Base-by-base conservation (phyloP, 805 yeast species). In the Ogataea philodendri region DNA sequence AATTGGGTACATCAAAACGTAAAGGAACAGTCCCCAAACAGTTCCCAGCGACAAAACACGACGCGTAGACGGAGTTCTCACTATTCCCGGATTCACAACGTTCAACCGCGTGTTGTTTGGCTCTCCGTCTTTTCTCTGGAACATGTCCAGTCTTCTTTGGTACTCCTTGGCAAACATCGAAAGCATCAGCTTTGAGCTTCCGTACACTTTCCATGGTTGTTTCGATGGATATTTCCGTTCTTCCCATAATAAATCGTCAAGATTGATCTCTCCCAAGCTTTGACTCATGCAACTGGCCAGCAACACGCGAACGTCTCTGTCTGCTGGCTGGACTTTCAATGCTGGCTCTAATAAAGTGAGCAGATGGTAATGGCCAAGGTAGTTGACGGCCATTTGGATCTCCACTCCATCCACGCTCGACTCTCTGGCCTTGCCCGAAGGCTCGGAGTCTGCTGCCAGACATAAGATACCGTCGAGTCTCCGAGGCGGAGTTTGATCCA, bases 401-500 rank as follows among this genome's bases (percentile, higher is more conserved):
- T 93, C 99, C 8, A 88, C 70, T 2, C 97, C 97, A 59, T 90
- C 97, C 3, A 55, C 58, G 2, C 93, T 76, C 7, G 78, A 69
- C 41, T 72, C 74, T 38, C 96, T 74, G n/a, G 69, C 65, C 37
- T 63, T 60, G 14, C 84, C 80, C 29, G 76, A 69, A 0, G 98
- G 97, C 37, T 79, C 65, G 42, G 79, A 69, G 35, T 86, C 89
- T 6, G 85, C 89, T 2, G 97, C 96, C 62, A 88, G 78, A 53
- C 96, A 84, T 1, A 93, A 60, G 18, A 93, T 74, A 38, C 95
- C 95, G 60, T 93, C 99, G 28, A 93, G 66, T 37, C 99, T 63
- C 51, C 99, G 71, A 8, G 96, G 93, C 3, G 96, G 95, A 20
- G 78, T 66, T 53, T 84, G 88, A 58, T 93, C 95, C 41, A 93